Percentiles rank a stretch among this genome's conserved stretches.
Evolutionary conservation across 2,329 filamentous ascomycete genomes (phyloP).

Genomic region (Neodidymelliopsis sp.): DNA sequence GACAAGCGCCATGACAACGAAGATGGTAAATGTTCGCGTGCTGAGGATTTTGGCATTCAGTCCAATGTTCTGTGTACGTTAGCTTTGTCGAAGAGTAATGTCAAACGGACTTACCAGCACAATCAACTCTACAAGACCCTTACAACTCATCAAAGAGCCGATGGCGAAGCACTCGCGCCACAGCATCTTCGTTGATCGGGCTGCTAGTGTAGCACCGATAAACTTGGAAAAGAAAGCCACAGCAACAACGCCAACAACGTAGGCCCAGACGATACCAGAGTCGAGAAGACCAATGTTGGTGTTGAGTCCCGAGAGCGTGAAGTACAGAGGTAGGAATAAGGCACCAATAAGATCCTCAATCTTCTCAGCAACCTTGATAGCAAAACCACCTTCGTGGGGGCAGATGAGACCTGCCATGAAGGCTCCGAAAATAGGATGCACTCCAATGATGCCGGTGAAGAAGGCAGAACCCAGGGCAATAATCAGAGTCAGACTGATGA

Average conservation of each 20-base stretch:
- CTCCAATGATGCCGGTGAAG: constrained; percentile 89
- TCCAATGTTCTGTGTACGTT: constrained; percentile 71
- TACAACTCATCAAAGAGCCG: constrained; percentile 93
- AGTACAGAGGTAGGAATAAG: constrained; percentile 89
- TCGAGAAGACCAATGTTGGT: constrained; percentile 87
- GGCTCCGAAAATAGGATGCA: constrained; percentile 93
- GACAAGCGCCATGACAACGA: constrained; percentile 90
- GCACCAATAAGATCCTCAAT: constrained; percentile 89
- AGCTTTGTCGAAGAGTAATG: constrained; percentile 8
- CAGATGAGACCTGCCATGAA: constrained; percentile 91
- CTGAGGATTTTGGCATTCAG: constrained; percentile 84
- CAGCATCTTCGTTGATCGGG: constrained; percentile 75
- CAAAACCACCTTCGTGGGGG: constrained; percentile 87
- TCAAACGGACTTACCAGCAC: constrained; percentile 71
- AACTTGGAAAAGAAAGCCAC: constrained; percentile 89
- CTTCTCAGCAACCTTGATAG: constrained; percentile 91
- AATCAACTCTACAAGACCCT: constrained; percentile 92
- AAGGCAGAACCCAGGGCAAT: constrained; percentile 81
- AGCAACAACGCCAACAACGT: constrained; percentile 81
- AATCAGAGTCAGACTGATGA: constrained; percentile 82
- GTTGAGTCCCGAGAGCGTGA: constrained; percentile 87
- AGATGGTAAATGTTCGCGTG: constrained; percentile 85
- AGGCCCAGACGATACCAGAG: constrained; percentile 84
- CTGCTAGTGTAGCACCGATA: constrained; percentile 79
- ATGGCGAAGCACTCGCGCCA: constrained; percentile 93